Evolutionary conservation across 139 green algal genomes (phyloP), one percentile per base, ranked within the genome.

Genomic region (Chlorella sp.): DNA sequence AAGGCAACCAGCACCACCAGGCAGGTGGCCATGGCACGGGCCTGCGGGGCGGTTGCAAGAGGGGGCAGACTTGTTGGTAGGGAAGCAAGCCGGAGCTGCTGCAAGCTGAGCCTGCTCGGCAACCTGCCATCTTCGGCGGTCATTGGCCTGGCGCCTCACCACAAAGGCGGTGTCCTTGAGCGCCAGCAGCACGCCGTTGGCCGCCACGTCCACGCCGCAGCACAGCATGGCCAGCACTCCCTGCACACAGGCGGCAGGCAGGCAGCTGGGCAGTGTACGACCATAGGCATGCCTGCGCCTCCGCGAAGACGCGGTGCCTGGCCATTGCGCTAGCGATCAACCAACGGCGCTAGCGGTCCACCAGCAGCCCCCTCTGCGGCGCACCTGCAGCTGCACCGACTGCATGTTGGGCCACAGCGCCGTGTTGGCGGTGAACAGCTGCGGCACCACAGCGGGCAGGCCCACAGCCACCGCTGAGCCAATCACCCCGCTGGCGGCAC

Each of bases 171-270:
- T 84, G 74, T 92, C 89, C 70, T 87, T 89, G 68, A 68, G 48
- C 0, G 86, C 88, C 28, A 96, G 82, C 73, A 96, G 85, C 41
- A 92, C 44, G 16, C 91, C 92, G 20, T 78, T 91, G 26, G 86
- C 74, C 19, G 85, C 86, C 6, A 96, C 93, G 80, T 96, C 93
- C 22, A 92, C 44, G 36, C 90, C 92, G 34, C 90, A 89, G 16
- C 91, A 85, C 30, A 94, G 30, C 90, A 95, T 90, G 11, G 91
- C 89, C 22, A 91, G 36, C 28, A 87, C 41, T 1, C 84, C 89
- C 72, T 90, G 51, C 51, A 24, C 51, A 16, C 4, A 16, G 51
- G 2, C 4, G 51, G 16, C 11, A 20, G 51, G 51, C 16, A 26
- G n/a, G n/a, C n/a, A n/a, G n/a, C n/a, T n/a, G n/a, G n/a, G n/a